phyloP scores from a whole-genome alignment of 768 basidiomycete species.

The Lentinula sp. region DNA sequence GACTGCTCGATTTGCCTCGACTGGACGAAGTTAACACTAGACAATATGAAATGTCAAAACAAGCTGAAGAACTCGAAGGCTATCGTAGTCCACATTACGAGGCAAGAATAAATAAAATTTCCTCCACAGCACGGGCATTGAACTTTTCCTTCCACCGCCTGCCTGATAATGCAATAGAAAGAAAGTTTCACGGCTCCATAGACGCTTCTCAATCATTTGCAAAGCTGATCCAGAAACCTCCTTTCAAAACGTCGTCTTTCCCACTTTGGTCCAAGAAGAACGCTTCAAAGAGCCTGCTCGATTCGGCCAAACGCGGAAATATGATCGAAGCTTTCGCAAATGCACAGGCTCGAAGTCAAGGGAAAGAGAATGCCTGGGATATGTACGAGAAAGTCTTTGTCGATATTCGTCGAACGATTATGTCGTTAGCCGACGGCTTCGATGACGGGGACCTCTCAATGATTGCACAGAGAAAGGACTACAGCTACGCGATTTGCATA shows the following conservation, averaged over 20 bases:
- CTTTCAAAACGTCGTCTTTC: neutral
- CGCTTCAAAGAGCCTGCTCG: neutral
- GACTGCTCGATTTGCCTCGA: slow-evolving; percentile 29
- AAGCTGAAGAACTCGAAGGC: slow-evolving; percentile 8
- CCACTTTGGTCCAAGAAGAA: neutral
- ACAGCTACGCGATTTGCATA: neutral
- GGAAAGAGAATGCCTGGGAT: neutral
- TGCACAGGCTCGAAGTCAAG: neutral
- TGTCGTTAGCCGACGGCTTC: neutral
- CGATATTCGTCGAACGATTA: slow-evolving; percentile 6
- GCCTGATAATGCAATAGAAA: neutral
- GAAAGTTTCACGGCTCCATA: neutral
- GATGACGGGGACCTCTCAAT: neutral
- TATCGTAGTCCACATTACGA: neutral
- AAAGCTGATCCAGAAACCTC: neutral
- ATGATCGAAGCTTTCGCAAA: neutral
- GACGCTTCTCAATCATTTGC: neutral
- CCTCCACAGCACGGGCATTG: neutral
- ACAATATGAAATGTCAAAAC: slow-evolving; percentile 17
- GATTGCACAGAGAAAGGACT: slow-evolving; percentile 2
- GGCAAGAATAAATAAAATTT: neutral
- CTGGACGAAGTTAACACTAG: slow-evolving; percentile 19
- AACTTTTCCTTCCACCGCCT: neutral
- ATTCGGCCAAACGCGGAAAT: neutral
- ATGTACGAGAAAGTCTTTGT: slow-evolving; percentile 3